Percentiles rank a stretch among this genome's conserved stretches.
Conservation (phyloP, 139 green algal genomes). For the Tetraselmis striata region DNA sequence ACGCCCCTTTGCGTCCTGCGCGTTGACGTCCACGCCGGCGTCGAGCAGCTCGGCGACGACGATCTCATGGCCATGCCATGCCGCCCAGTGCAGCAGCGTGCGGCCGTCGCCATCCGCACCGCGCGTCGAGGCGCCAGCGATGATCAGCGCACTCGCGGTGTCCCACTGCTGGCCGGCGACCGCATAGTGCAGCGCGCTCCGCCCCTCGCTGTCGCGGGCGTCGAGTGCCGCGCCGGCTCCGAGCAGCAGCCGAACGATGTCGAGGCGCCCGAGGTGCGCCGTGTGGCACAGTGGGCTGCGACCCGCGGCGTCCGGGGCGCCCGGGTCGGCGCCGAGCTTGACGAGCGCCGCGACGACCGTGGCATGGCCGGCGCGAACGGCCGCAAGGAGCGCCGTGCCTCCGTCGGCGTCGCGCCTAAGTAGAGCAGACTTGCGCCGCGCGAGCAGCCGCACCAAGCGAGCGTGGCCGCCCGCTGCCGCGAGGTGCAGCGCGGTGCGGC, state of each 20-base stretch:
- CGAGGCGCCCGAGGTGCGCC: background rate
- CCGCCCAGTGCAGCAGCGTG: slow-evolving; percentile 17
- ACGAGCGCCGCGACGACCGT: background rate
- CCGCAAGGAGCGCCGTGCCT: background rate
- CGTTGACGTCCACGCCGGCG: background rate
- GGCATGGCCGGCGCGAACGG: background rate
- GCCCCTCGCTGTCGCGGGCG: background rate
- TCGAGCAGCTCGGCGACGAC: background rate
- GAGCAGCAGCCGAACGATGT: background rate
- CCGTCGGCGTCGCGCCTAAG: background rate
- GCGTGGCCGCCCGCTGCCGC: background rate
- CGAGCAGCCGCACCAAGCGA: background rate
- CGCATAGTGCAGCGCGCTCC: background rate
- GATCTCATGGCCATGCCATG: background rate
- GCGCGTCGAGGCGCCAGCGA: background rate
- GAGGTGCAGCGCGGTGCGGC: slow-evolving; percentile 7
- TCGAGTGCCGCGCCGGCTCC: background rate
- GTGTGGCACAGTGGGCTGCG: background rate
- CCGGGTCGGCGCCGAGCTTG: background rate
- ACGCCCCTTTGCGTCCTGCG: background rate
- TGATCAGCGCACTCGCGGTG: background rate
- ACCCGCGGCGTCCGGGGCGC: background rate
- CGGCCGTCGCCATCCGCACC: background rate
- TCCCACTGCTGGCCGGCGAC: background rate
- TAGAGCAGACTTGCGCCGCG: background rate